These are phyloP conservation scores for Flaveria floridana DNA, from an alignment of 140 eudicot genomes.

Conservation along the genomic window DNA sequence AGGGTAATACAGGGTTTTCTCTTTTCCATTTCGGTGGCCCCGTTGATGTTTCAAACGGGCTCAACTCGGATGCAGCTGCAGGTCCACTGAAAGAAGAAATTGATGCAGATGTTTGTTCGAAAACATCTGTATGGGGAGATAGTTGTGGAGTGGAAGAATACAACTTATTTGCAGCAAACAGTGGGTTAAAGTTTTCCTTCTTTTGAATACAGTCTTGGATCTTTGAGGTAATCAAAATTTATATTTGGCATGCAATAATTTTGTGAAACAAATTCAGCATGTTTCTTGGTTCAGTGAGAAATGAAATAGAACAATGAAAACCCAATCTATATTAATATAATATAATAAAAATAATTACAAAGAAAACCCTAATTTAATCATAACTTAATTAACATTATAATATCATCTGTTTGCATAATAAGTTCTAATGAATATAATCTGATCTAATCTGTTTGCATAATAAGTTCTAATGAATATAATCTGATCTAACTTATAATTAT, in stretches of 20 bases:
- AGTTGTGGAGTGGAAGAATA: constrained; percentile 55
- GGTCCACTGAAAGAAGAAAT: constrained; percentile 33
- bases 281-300: neutral
- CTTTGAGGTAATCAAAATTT: constrained; percentile 25
- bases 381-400: too few relatives aligned
- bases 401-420: too few relatives aligned
- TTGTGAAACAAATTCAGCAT: constrained; percentile 31
- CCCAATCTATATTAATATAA: too few relatives aligned
- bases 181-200: constrained; percentile 59
- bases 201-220: constrained; percentile 28
- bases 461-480: too few relatives aligned
- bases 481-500: too few relatives aligned
- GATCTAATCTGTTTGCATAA: too few relatives aligned
- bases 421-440: too few relatives aligned
- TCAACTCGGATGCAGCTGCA: neutral
- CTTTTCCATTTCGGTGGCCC: constrained; percentile 89
- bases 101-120: constrained; percentile 32
- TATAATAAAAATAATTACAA: too few relatives aligned
- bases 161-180: constrained; percentile 75
- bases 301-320: too few relatives aligned
- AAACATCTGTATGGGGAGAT: constrained; percentile 22
- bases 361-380: too few relatives aligned
- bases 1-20: constrained; percentile 60
- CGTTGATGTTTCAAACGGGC: constrained; percentile 60
- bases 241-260: constrained; percentile 48